phyloP scores from a whole-genome alignment of 2,329 filamentous ascomycete species.

The Sclerotinia sclerotiorum region DNA sequence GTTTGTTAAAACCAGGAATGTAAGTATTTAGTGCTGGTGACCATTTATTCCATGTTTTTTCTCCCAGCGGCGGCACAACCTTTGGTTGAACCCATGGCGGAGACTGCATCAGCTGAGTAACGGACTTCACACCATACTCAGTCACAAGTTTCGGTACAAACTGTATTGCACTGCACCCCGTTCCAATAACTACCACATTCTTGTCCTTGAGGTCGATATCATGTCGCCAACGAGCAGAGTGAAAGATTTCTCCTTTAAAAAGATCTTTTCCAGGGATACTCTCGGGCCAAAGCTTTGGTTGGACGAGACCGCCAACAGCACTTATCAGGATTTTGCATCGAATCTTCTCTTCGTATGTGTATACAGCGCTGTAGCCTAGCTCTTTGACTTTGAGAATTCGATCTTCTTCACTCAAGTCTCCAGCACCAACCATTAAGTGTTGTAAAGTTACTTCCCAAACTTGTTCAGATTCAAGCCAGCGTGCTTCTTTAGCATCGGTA shows the following conservation, averaged over 20 bases:
- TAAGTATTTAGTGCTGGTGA: conserved; percentile 46
- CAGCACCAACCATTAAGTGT: conserved; percentile 52
- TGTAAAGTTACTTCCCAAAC: conserved; percentile 56
- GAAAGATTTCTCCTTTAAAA: conserved; percentile 57
- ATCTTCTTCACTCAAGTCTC: conserved; percentile 52
- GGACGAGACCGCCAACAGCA: conserved; percentile 55
- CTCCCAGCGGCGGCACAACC: conserved; percentile 40
- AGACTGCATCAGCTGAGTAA: conserved; percentile 60
- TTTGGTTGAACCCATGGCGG: conserved; percentile 56
- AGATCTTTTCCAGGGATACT: conserved; percentile 52
- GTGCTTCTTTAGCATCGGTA: conserved; percentile 53
- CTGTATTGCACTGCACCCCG: conserved; percentile 58
- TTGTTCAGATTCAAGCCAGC: conserved; percentile 53
- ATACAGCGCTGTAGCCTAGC: conserved; percentile 49
- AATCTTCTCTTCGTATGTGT: conserved; percentile 51
- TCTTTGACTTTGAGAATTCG: conserved; percentile 46
- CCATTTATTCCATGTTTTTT: conserved; percentile 49
- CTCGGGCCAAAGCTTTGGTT: conserved; percentile 52
- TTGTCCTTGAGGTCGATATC: conserved; percentile 53
- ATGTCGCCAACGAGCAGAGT: conserved; percentile 58
- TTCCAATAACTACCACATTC: conserved; percentile 57
- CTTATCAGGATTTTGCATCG: conserved; percentile 55
- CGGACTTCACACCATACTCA: conserved; percentile 48
- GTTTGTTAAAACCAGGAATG: conserved; percentile 49
- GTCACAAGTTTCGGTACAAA: conserved; percentile 53